Percentiles rank a stretch among this genome's conserved stretches.
phyloP scores from a whole-genome alignment of 805 yeast genomes.

The Kodamaea kakaduensis region DNA sequence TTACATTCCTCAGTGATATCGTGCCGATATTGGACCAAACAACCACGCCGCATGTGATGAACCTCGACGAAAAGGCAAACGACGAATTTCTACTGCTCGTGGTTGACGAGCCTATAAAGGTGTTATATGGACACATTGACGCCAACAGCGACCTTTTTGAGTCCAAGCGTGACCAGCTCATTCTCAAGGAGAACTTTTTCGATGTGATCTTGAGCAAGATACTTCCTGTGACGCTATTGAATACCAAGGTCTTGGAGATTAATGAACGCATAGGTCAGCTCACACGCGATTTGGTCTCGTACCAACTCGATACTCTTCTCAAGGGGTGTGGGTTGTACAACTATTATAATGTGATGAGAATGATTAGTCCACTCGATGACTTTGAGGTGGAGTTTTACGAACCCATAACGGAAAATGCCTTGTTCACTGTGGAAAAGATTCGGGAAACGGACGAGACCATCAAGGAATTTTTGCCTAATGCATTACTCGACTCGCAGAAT shows the following conservation, averaged over 20 bases:
- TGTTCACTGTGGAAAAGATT: slow-evolving; percentile 46
- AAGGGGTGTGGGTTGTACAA: slow-evolving; percentile 53
- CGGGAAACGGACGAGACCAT: slow-evolving; percentile 41
- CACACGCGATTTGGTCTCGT: slow-evolving; percentile 37
- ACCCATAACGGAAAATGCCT: slow-evolving; percentile 59
- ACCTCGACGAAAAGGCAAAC: slow-evolving; percentile 33
- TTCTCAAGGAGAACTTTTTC: slow-evolving; percentile 54
- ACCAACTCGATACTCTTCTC: slow-evolving; percentile 48
- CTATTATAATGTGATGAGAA: slow-evolving; percentile 59
- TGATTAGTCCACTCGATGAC: slow-evolving; percentile 66
- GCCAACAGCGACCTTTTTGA: slow-evolving; percentile 23
- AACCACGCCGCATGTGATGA: slow-evolving; percentile 38
- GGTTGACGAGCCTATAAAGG: slow-evolving; percentile 44
- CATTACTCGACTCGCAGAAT: slow-evolving; percentile 57
- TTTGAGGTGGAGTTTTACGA: slow-evolving; percentile 61
- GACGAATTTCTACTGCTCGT: slow-evolving; percentile 37
- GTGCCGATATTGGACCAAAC: slow-evolving; percentile 51
- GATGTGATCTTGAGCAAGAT: slow-evolving; percentile 57
- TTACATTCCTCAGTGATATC: slow-evolving; percentile 59
- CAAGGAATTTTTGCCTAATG: slow-evolving; percentile 53
- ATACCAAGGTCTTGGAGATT: slow-evolving; percentile 32
- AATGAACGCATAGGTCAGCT: slow-evolving; percentile 31
- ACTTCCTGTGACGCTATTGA: slow-evolving; percentile 41
- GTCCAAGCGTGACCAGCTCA: slow-evolving; percentile 30
- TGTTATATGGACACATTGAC: slow-evolving; percentile 32